A percentile compares a stretch with the other conserved stretches of the same genome.
phyloP scores from a whole-genome alignment of 257 asterid species.

The Cynanchum wilfordii region DNA sequence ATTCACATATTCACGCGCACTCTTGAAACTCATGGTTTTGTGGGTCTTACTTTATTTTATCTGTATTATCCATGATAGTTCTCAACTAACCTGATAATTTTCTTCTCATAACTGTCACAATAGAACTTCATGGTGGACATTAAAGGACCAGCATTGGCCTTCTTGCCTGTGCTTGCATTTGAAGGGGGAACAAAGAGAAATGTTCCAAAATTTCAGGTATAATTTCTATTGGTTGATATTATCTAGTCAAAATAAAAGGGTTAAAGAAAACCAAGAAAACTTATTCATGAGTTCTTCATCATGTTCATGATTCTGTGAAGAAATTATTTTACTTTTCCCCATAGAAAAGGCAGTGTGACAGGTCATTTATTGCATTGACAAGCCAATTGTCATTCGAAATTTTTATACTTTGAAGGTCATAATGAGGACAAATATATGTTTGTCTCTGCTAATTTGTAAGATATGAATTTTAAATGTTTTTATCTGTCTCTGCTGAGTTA shows the following conservation, averaged over 20 bases:
- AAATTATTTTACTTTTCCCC: background rate
- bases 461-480: background rate
- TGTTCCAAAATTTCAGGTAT: constrained; percentile 89
- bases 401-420: background rate
- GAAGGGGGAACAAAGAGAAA: constrained; percentile 98
- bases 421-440: background rate
- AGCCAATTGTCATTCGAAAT: background rate
- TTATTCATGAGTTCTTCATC: background rate
- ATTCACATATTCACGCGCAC: background rate
- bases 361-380: background rate
- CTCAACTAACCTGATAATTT: background rate
- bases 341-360: background rate
- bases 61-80: background rate
- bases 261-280: background rate
- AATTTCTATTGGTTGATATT: background rate
- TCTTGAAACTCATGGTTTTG: background rate
- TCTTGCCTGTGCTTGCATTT: constrained; percentile 86
- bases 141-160: constrained; percentile 77
- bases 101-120: constrained; percentile 7
- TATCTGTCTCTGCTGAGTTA: background rate
- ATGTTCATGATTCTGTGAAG: background rate
- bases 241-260: background rate
- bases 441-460: background rate
- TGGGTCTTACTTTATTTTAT: background rate
- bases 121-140: constrained; percentile 91